Base-by-base conservation (phyloP, 2,329 filamentous ascomycete species). In the Podosphaera fusca region DNA sequence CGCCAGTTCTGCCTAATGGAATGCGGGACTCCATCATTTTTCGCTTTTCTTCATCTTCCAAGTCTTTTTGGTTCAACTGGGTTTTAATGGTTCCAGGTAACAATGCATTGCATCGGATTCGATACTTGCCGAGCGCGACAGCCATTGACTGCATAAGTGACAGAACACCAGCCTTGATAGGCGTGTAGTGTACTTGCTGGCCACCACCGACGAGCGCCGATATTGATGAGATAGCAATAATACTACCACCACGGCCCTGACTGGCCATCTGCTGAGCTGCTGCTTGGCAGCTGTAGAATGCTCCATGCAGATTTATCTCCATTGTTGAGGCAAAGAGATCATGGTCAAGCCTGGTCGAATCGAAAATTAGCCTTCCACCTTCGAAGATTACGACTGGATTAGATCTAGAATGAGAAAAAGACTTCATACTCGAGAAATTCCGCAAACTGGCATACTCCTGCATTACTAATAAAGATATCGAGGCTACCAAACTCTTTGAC, bases 211-310 rank as follows among this genome's bases (percentile, higher is more conserved):
- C 84, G 10, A 88, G 76, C 0, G 84, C 85, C 21, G 76, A 81
- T 65, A 88, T 86, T 61, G 80, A 84, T 6, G 78, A 82, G 45
- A 89, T 74, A 56, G 78, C 84, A 61, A 88, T 90, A 64, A 95
- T 92, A 64, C 79, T 82, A 38, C 88, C 88, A 14, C 87, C 86
- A 0, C 78, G 69, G 0, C 74, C 71, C 63, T 85, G 75, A 35
- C 67, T 62, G 0, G 83, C 81, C 84, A 95, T 92, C 67, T 92
- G 86, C 2, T 82, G 78, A 1, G 86, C 87, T 1, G 87, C 88
- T 0, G 87, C 85, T 73, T 94, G 88, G 30, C 85, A 82, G 40
- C 85, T 77, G 72, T 88, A 89, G 72, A 94, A 94, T n/a, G 87
- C 85, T 50, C 88, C 88, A 62, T 83, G 81, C 62, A 95, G 80